Evolutionary conservation across 176 grass and related monocot genomes (phyloP).

Genomic region (Oryza officinalis): DNA sequence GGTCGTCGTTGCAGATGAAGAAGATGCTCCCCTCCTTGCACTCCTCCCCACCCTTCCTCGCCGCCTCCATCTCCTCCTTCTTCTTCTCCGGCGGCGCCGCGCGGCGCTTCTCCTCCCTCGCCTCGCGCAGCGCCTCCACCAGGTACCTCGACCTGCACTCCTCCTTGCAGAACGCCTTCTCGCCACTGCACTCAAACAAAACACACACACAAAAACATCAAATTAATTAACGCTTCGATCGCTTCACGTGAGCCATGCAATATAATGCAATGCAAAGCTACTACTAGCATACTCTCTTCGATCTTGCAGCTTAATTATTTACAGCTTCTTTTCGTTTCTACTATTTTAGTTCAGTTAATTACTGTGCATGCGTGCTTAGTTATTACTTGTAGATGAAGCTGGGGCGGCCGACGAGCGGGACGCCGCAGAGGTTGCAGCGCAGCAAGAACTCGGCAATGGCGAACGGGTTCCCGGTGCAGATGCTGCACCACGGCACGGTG

Average conservation of each 20-base stretch:
- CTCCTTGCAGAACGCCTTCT: slow-evolving; percentile 54
- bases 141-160: slow-evolving; percentile 48
- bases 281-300: too few species aligned
- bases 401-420: slow-evolving; percentile 22
- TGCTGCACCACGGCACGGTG: neutral
- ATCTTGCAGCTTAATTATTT: too few species aligned
- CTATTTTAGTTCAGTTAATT: too few species aligned
- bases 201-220: neutral
- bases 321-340: too few species aligned
- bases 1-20: neutral
- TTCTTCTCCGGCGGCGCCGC: neutral
- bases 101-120: slow-evolving; percentile 4
- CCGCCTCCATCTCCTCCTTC: neutral
- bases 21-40: slow-evolving; percentile 39
- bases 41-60: neutral
- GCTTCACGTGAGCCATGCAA: too few species aligned
- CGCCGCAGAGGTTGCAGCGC: slow-evolving; percentile 44
- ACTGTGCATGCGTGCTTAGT: neutral
- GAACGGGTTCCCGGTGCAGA: neutral
- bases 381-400: slow-evolving; percentile 66
- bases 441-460: slow-evolving; percentile 27
- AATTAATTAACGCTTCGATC: neutral
- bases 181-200: slow-evolving; percentile 39
- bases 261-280: too few species aligned
- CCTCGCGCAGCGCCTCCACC: slow-evolving; percentile 27